A percentile compares a stretch with the other conserved stretches of the same genome.
Conservation (phyloP, 805 yeast genomes). For the Candida anglica region DNA sequence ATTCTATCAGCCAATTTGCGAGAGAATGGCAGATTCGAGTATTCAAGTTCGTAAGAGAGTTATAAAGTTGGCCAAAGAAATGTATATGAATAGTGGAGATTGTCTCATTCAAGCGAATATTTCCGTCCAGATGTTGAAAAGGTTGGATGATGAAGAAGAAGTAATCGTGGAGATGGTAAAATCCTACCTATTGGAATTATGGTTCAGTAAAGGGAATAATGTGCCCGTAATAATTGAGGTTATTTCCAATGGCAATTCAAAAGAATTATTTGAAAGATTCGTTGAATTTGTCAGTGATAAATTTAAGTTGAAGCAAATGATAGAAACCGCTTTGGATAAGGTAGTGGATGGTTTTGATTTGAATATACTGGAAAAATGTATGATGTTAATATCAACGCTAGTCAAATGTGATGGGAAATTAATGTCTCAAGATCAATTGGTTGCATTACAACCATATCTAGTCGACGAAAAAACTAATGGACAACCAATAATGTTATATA, state of each 20-base stretch:
- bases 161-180: neutral
- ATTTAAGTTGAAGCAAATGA: conserved; percentile 18
- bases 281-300: conserved; percentile 35
- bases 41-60: conserved; percentile 62
- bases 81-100: conserved; percentile 33
- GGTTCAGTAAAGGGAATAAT: conserved; percentile 29
- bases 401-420: conserved; percentile 50
- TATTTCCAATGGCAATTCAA: conserved; percentile 33
- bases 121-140: conserved; percentile 47
- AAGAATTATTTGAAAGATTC: conserved; percentile 43
- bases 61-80: conserved; percentile 43
- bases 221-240: conserved; percentile 37
- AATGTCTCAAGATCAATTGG: conserved; percentile 63
- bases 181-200: conserved; percentile 19
- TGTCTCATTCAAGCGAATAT: conserved; percentile 18
- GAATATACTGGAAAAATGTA: conserved; percentile 25
- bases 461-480: conserved; percentile 43
- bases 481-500: conserved; percentile 40
- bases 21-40: conserved; percentile 55
- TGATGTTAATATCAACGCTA: conserved; percentile 53
- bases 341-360: conserved; percentile 27
- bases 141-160: conserved; percentile 67
- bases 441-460: conserved; percentile 62
- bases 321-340: conserved; percentile 32
- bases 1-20: conserved; percentile 48